A percentile compares a stretch with the other conserved stretches of the same genome.
These are phyloP conservation scores for Theobroma cacao DNA, from an alignment of 345 rosid species.

Conservation along the genomic window DNA sequence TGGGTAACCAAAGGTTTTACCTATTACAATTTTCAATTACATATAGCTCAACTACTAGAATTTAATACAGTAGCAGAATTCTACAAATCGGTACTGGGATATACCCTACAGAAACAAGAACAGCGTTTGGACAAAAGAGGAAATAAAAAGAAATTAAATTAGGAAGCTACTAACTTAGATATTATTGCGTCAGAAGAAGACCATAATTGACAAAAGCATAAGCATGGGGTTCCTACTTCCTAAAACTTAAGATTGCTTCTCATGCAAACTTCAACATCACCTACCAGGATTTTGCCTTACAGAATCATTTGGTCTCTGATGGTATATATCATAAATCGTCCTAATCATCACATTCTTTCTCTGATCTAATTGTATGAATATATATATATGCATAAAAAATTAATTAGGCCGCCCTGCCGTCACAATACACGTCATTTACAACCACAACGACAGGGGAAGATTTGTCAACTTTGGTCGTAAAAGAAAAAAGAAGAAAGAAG, in stretches of 20 bases:
- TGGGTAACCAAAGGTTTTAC: not conserved
- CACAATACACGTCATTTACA: constrained; percentile 28
- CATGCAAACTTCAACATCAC: constrained; percentile 29
- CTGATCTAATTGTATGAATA: not conserved
- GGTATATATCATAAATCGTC: no score
- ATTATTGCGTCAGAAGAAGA: not conserved
- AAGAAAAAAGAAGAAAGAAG: not conserved
- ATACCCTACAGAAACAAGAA: not conserved
- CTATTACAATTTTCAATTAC: not conserved
- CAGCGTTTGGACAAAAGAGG: not conserved
- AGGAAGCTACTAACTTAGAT: not conserved
- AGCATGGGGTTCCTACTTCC: not conserved
- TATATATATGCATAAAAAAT: not conserved
- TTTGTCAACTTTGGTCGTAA: not conserved
- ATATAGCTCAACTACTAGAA: not conserved
- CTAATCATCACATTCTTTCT: not conserved
- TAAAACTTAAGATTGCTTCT: constrained; percentile 22
- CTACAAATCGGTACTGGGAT: no score
- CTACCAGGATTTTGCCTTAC: constrained; percentile 8
- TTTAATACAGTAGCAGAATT: not conserved
- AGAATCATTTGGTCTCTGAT: not conserved
- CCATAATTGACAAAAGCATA: not conserved
- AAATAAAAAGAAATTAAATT: not conserved
- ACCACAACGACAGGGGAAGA: not conserved
- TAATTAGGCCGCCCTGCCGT: constrained; percentile 2